Evolutionary conservation across 1,284 basidiomycete genomes (phyloP).

Genomic region (Gymnopus androsaceus): DNA sequence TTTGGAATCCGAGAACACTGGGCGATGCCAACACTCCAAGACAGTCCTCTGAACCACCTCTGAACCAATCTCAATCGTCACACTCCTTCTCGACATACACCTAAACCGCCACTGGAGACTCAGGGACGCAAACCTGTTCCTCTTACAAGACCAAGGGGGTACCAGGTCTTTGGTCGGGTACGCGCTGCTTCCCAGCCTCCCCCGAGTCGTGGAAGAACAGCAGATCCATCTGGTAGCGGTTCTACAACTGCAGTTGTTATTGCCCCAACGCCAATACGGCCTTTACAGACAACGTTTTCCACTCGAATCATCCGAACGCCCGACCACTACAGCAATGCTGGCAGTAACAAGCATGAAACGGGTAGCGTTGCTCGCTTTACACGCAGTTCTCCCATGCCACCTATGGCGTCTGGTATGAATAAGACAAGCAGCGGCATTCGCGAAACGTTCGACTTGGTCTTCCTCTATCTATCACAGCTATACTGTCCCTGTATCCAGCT

Average conservation of each 20-base stretch:
- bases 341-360: no score
- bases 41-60: slow-evolving; percentile 20
- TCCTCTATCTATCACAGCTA: slow-evolving; percentile 18
- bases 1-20: slow-evolving; percentile 43
- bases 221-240: slow-evolving; percentile 20
- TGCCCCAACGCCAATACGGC: slow-evolving; percentile 46
- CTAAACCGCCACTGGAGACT: slow-evolving; percentile 8
- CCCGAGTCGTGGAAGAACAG: slow-evolving; percentile 9
- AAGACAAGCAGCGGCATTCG: neutral
- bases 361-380: slow-evolving; percentile 13
- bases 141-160: slow-evolving; percentile 15
- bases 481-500: slow-evolving; percentile 12
- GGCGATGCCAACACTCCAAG: slow-evolving; percentile 24
- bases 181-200: slow-evolving; percentile 10
- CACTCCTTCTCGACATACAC: slow-evolving; percentile 20
- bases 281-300: slow-evolving; percentile 67
- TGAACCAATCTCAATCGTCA: neutral
- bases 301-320: slow-evolving; percentile 66
- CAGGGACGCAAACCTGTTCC: slow-evolving; percentile 8
- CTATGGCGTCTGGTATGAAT: slow-evolving; percentile 18
- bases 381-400: slow-evolving; percentile 26
- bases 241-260: slow-evolving; percentile 10
- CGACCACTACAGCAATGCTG: slow-evolving; percentile 43
- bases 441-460: neutral
- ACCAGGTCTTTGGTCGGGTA: no score